Base-by-base conservation (phyloP, 768 basidiomycete species). In the Suillus alpinus region DNA sequence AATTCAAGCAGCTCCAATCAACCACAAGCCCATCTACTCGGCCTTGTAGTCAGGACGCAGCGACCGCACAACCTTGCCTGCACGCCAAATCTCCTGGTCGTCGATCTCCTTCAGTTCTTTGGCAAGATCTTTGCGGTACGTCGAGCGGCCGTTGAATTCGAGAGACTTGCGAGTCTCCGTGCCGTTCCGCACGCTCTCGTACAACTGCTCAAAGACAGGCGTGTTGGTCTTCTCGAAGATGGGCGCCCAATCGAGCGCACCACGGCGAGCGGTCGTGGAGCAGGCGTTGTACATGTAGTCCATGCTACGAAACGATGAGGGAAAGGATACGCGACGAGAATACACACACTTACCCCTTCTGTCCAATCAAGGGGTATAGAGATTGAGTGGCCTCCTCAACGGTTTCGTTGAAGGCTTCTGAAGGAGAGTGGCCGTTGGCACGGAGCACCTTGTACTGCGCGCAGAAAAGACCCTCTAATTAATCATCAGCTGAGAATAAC, bases 381-480 rank as follows among this genome's bases (percentile, higher is more conserved):
- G 94, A 96, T 74, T 99, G 95, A 46, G 96, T 98, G n/a, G 97
- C 97, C 80, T 98, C 97, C 78, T 98, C 97, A 63, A 98, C 97
- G 62, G 97, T 98, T 83, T 99, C 97, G 78, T 99, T 98, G 87
- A 99, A 98, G 53, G 95, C 95, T 75, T 99, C 97, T 46, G 96
- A 98, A 58, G 97, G 97, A 4, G 87, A 81, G 84, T 99, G 97
- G 59, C 95, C 95, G 73, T 96, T 96, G 72, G 89, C 91, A 73
- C 95, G 93, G 70, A 97, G 91, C 61, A 96, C 90, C 83, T 95
- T 87, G 86, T 98, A 99, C 78, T 99, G 97, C 43, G 97, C 97
- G 68, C 95, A 83, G 92, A 99, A 98, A 73, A 99, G 86, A 66
- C 97, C 97, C 89, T 99, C 89, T 92, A 61, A 52, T 29, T 60